phyloP scores from a whole-genome alignment of 352 stramenopile genomes.

The Globisporangium middletonii region DNA sequence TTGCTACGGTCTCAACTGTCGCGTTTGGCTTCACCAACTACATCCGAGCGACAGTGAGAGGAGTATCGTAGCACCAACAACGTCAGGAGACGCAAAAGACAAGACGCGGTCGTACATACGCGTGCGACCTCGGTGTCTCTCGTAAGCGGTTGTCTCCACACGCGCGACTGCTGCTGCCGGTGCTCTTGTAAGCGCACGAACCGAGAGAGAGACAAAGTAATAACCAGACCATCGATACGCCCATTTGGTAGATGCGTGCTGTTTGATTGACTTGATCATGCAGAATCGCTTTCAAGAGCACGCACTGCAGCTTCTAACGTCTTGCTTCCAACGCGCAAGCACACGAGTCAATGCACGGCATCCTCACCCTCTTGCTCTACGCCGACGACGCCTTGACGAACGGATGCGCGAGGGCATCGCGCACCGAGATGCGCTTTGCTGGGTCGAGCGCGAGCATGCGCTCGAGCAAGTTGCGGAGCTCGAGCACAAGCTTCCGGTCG shows the following conservation, averaged over 20 bases:
- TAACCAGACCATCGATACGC: no score
- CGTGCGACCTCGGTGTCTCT: neutral
- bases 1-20: no score
- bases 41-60: neutral
- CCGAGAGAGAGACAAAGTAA: no score
- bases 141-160: neutral
- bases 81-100: neutral
- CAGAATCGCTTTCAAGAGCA: no score
- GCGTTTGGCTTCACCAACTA: neutral
- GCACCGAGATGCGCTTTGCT: constrained; percentile 65
- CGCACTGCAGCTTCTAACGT: no score
- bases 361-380: neutral
- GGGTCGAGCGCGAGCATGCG: constrained; percentile 83
- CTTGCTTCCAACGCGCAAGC: no score
- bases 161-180: neutral
- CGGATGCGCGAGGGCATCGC: constrained; percentile 72
- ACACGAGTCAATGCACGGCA: no score
- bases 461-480: constrained; percentile 71
- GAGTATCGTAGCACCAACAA: no score
- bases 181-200: neutral
- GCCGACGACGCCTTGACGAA: constrained; percentile 46
- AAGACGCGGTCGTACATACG: no score
- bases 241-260: no score
- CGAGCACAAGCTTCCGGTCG: constrained; percentile 56
- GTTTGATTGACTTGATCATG: no score